Percentiles rank a stretch among this genome's conserved stretches.
phyloP scores from a whole-genome alignment of 1,284 basidiomycete species.

The Paramarasmius palmivorus region DNA sequence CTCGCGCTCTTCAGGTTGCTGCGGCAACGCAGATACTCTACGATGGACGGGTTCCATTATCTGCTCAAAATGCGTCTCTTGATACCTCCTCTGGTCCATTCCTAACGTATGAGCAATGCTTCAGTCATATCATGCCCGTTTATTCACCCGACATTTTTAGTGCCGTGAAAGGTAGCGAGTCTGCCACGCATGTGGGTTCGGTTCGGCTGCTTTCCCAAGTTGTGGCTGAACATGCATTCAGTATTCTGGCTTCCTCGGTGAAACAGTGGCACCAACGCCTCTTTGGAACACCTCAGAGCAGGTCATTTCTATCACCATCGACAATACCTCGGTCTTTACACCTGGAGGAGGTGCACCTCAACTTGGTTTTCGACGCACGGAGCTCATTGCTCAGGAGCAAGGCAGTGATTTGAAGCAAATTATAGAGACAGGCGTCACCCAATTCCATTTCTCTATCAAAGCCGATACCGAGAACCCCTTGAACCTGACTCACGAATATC shows the following conservation, averaged over 20 bases:
- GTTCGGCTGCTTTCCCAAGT: not conserved
- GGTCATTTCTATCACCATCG: constrained; percentile 49
- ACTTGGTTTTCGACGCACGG: constrained; percentile 58
- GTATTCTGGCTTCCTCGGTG: constrained; percentile 49
- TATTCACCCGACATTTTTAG: constrained; percentile 25
- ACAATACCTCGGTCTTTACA: constrained; percentile 59
- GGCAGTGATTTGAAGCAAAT: constrained; percentile 39
- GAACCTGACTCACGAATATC: constrained; percentile 60
- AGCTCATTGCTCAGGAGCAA: constrained; percentile 51
- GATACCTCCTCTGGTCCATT: constrained; percentile 50
- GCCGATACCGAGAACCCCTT: constrained; percentile 42
- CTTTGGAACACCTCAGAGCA: constrained; percentile 51
- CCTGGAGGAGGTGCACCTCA: constrained; percentile 50
- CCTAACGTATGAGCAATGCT: constrained; percentile 44
- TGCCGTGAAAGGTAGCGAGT: constrained; percentile 50
- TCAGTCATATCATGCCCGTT: not conserved
- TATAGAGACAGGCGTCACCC: constrained; percentile 46
- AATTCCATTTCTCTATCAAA: constrained; percentile 58
- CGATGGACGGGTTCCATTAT: constrained; percentile 54
- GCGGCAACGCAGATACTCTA: constrained; percentile 30
- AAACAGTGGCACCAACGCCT: constrained; percentile 41
- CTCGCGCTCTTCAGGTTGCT: constrained; percentile 30
- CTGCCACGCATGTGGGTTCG: constrained; percentile 44
- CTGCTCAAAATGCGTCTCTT: constrained; percentile 40
- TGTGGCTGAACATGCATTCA: constrained; percentile 20